These are phyloP conservation scores for Lipomyces mesembrius DNA, from an alignment of 805 yeast species.

Conservation along the genomic window DNA sequence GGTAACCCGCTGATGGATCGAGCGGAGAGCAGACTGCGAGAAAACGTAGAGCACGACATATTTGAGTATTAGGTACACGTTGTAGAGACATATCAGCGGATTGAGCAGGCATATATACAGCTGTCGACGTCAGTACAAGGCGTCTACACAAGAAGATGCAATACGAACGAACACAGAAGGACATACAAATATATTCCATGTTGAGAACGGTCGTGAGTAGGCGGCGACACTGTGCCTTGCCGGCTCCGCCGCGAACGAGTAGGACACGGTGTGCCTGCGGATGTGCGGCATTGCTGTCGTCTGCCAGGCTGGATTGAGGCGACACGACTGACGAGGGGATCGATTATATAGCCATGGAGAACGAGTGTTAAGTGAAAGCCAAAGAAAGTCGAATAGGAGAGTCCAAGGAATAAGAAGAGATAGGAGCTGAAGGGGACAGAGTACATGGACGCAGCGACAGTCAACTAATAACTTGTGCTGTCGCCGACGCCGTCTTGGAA, in stretches of 20 bases:
- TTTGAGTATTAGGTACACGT: constrained; percentile 7
- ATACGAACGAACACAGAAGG: background rate
- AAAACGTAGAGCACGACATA: background rate
- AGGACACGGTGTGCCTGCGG: constrained; percentile 9
- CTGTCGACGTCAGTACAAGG: background rate
- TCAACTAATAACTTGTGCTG: too few species aligned
- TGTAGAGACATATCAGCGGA: constrained; percentile 13
- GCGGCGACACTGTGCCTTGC: constrained; percentile 1
- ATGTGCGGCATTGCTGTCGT: background rate
- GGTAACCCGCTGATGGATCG: background rate
- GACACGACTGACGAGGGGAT: background rate
- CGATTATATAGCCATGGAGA: background rate
- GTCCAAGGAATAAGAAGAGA: too few species aligned
- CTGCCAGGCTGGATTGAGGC: background rate
- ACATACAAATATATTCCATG: constrained; percentile 15
- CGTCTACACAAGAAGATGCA: background rate
- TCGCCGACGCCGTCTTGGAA: too few species aligned
- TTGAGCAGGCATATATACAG: constrained; percentile 23
- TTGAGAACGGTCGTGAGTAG: constrained; percentile 9
- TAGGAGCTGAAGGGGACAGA: too few species aligned
- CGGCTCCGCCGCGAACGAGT: constrained; percentile 13
- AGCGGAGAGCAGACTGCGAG: background rate
- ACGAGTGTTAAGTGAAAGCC: too few species aligned
- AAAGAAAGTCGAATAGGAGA: too few species aligned
- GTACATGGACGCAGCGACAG: too few species aligned